phyloP scores from a whole-genome alignment of 371 early-diverging fungal genomes.

The Cokeromyces recurvatus region DNA sequence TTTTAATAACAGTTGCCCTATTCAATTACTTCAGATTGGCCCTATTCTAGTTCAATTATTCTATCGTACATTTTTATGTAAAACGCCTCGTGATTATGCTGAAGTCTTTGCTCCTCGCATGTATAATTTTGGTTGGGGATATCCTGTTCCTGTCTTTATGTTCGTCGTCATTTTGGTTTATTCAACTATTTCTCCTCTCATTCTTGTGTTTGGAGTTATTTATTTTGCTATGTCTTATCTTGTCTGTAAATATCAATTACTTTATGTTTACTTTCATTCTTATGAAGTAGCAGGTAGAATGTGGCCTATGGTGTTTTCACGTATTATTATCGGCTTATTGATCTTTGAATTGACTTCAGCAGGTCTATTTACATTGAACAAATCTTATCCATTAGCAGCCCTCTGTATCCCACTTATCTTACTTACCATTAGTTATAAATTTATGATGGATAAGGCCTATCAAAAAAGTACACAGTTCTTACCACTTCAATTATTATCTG shows the following conservation, averaged over 20 bases:
- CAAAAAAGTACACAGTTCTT: slow-evolving; percentile 48
- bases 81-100: slow-evolving; percentile 65
- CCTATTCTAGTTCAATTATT: slow-evolving; percentile 53
- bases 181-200: slow-evolving; percentile 78
- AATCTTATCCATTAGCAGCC: slow-evolving; percentile 42
- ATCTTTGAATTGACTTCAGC: slow-evolving; percentile 78
- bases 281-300: slow-evolving; percentile 79
- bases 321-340: slow-evolving; percentile 67
- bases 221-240: slow-evolving; percentile 71
- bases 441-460: slow-evolving; percentile 53
- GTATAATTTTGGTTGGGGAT: slow-evolving; percentile 66
- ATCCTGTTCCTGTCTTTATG: slow-evolving; percentile 67
- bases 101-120: slow-evolving; percentile 60
- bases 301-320: slow-evolving; percentile 69
- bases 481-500: slow-evolving; percentile 38
- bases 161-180: slow-evolving; percentile 76
- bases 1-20: slow-evolving; percentile 58
- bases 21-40: slow-evolving; percentile 60
- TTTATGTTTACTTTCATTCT: slow-evolving; percentile 73
- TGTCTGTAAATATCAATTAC: slow-evolving; percentile 69
- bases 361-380: slow-evolving; percentile 66
- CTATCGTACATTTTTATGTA: slow-evolving; percentile 46
- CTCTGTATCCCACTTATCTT: slow-evolving; percentile 47
- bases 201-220: slow-evolving; percentile 70
- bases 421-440: slow-evolving; percentile 51